These are phyloP conservation scores for Trichophaea hybrida DNA, from an alignment of 2,329 filamentous ascomycete species.

Conservation along the genomic window DNA sequence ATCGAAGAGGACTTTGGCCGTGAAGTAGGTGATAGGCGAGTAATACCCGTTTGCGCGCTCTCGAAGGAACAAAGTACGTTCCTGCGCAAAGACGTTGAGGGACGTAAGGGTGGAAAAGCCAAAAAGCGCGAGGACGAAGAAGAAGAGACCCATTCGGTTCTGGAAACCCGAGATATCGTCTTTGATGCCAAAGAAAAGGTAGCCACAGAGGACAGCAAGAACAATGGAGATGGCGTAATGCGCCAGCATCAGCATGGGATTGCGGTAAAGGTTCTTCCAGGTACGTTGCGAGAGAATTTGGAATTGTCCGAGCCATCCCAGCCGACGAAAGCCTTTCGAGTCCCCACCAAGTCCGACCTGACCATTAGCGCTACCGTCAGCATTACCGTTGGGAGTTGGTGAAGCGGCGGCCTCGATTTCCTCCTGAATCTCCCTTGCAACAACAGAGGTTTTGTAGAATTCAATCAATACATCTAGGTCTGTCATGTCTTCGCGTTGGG, in stretches of 20 bases:
- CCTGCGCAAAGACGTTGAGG: slow-evolving; percentile 80
- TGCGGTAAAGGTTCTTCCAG: slow-evolving; percentile 94
- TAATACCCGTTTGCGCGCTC: slow-evolving; percentile 97
- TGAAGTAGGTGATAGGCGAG: slow-evolving; percentile 81
- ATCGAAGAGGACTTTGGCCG: slow-evolving; percentile 94
- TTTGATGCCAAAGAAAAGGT: slow-evolving; percentile 88
- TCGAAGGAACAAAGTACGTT: slow-evolving; percentile 78
- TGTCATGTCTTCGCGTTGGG: slow-evolving; percentile 39
- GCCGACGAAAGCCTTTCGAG: slow-evolving; percentile 66
- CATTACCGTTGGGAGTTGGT: slow-evolving; percentile 52
- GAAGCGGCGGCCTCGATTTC: slow-evolving; percentile 61
- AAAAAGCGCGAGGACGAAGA: slow-evolving; percentile 89
- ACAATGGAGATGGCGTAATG: slow-evolving; percentile 96
- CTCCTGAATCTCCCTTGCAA: slow-evolving; percentile 57
- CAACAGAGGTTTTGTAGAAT: slow-evolving; percentile 62
- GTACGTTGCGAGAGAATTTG: slow-evolving; percentile 77
- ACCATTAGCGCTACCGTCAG: slow-evolving; percentile 44
- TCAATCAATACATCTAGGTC: slow-evolving; percentile 71
- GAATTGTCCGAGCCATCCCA: slow-evolving; percentile 71
- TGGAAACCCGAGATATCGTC: slow-evolving; percentile 97
- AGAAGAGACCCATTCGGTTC: slow-evolving; percentile 90
- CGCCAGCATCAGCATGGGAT: slow-evolving; percentile 95
- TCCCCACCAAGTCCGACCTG: slow-evolving; percentile 31
- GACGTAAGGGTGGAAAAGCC: slow-evolving; percentile 94
- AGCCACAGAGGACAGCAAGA: slow-evolving; percentile 84